Conservation (phyloP, 495 filamentous ascomycete genomes). For the Penicillium taxi region DNA sequence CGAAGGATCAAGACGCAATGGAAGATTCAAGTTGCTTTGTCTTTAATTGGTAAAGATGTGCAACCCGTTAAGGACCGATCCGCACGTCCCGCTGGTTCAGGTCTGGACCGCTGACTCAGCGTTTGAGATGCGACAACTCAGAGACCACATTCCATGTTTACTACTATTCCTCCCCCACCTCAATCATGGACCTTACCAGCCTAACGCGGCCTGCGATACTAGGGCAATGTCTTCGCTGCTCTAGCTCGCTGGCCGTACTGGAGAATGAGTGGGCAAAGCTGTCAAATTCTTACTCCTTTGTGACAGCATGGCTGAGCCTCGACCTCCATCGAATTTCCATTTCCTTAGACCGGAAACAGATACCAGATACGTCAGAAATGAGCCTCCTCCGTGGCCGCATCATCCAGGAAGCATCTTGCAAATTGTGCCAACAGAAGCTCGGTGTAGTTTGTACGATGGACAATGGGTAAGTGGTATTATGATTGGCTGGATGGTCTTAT, state of each 20-base stretch:
- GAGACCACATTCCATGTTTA: neutral
- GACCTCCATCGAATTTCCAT: slow-evolving; percentile 37
- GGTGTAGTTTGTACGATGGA: slow-evolving; percentile 33
- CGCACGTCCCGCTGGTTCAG: too few species aligned
- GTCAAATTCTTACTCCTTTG: slow-evolving; percentile 35
- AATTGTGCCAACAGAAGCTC: slow-evolving; percentile 40
- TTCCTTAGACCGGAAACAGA: slow-evolving; percentile 33
- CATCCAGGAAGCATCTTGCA: slow-evolving; percentile 36
- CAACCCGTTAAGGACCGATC: too few species aligned
- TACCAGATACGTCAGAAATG: slow-evolving; percentile 36
- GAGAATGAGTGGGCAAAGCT: slow-evolving; percentile 44
- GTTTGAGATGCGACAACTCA: neutral
- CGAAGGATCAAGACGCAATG: too few species aligned
- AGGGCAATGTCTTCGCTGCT: slow-evolving; percentile 37
- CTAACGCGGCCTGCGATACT: slow-evolving; percentile 36
- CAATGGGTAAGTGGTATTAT: slow-evolving; percentile 29
- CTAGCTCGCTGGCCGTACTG: slow-evolving; percentile 39
- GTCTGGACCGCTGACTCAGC: slow-evolving; percentile 21
- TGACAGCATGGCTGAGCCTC: slow-evolving; percentile 39
- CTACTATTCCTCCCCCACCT: slow-evolving; percentile 2
- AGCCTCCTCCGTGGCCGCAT: slow-evolving; percentile 34
- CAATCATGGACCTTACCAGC: slow-evolving; percentile 33
- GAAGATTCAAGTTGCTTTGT: too few species aligned
- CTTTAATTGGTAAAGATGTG: too few species aligned
- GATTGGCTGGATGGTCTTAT: too few species aligned